Evolutionary conservation across 108 stramenopile genomes (phyloP).

Genomic region (Bacterosira constricta): DNA sequence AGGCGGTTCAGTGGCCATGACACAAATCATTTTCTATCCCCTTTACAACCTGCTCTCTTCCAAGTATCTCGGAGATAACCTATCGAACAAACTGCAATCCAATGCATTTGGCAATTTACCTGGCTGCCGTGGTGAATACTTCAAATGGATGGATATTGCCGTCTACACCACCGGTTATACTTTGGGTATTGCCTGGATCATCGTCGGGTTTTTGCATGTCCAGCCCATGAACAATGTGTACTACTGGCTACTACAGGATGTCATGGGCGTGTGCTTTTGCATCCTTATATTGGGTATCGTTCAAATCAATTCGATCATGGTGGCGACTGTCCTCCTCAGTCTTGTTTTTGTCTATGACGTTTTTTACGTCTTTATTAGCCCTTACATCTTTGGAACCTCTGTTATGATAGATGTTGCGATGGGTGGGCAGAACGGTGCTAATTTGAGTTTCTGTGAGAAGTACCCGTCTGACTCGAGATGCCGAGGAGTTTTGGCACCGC

Average conservation of each 20-base stretch:
- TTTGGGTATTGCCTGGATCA: constrained; percentile 55
- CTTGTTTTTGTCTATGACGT: constrained; percentile 91
- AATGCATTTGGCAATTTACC: constrained; percentile 6
- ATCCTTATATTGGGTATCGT: constrained; percentile 79
- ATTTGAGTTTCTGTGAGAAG: constrained; percentile 85
- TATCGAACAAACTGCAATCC: constrained; percentile 12
- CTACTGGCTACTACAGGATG: constrained; percentile 90
- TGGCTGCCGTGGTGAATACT: neutral
- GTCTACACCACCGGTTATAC: constrained; percentile 38
- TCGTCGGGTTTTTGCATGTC: constrained; percentile 55
- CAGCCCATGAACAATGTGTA: constrained; percentile 59
- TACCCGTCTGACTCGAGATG: constrained; percentile 82
- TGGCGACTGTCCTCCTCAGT: constrained; percentile 78
- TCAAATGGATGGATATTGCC: constrained; percentile 50
- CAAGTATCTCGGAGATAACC: constrained; percentile 4
- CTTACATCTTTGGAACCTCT: constrained; percentile 72
- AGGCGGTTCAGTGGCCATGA: constrained; percentile 63
- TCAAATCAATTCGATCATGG: constrained; percentile 78
- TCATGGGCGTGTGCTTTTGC: constrained; percentile 90
- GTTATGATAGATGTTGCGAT: constrained; percentile 90
- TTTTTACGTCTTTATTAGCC: constrained; percentile 91
- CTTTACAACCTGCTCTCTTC: constrained; percentile 19
- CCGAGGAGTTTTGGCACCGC: constrained; percentile 69
- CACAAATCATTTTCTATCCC: constrained; percentile 61
- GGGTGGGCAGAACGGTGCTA: constrained; percentile 67